Percentiles rank a stretch among this genome's conserved stretches.
These are phyloP conservation scores for Penicillium sp. DNA, from an alignment of 2,329 filamentous ascomycete species.

Conservation along the genomic window DNA sequence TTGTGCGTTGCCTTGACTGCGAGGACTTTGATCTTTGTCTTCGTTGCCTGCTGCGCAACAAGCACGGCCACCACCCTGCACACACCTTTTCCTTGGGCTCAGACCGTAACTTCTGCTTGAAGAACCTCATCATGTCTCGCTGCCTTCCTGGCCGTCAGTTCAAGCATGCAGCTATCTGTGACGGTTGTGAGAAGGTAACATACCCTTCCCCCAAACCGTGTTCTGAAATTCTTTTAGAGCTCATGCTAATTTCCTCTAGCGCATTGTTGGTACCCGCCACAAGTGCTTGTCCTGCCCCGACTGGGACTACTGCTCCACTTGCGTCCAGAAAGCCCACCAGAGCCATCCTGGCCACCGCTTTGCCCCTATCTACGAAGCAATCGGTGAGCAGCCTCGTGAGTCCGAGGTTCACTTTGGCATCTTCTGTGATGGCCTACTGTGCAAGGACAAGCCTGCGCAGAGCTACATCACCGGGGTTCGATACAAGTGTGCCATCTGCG, in stretches of 20 bases:
- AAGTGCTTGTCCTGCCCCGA: conserved; percentile 97
- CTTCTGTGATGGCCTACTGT: conserved; percentile 92
- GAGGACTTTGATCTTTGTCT: conserved; percentile 93
- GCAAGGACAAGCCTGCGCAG: conserved; percentile 55
- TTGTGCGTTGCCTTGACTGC: conserved; percentile 82
- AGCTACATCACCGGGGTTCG: conserved; percentile 77
- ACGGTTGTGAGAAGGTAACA: conserved; percentile 78
- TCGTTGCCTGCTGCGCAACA: conserved; percentile 71
- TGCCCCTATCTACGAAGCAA: conserved; percentile 78
- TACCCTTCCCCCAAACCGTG: neutral
- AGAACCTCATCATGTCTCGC: conserved; percentile 63
- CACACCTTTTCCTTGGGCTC: conserved; percentile 70
- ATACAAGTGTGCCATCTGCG: conserved; percentile 96
- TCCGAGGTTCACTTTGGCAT: conserved; percentile 73
- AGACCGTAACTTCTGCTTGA: conserved; percentile 59
- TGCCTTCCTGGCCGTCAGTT: conserved; percentile 79
- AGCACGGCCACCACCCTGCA: conserved; percentile 87
- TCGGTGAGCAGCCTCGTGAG: conserved; percentile 50
- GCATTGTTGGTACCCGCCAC: conserved; percentile 85
- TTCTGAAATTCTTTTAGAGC: neutral
- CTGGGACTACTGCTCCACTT: conserved; percentile 89
- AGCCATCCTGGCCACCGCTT: conserved; percentile 86
- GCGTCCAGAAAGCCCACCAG: conserved; percentile 66
- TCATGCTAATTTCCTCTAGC: conserved; percentile 46
- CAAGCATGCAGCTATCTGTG: conserved; percentile 85